Base-by-base conservation (phyloP, 2,329 filamentous ascomycete genomes). In the Eutypa lata region DNA sequence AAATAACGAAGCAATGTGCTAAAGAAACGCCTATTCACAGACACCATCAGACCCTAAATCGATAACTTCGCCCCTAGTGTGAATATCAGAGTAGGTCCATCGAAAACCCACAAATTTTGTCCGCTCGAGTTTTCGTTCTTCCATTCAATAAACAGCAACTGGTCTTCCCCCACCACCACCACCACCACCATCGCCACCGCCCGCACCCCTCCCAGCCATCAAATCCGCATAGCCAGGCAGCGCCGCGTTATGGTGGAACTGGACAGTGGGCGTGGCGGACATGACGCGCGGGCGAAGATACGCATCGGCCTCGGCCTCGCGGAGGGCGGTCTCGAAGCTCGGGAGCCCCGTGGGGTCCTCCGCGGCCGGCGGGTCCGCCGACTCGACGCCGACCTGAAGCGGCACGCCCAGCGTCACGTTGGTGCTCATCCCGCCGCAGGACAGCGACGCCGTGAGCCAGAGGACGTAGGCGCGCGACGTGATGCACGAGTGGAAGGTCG, bases 401-500 rank as follows among this genome's bases (percentile, higher is more conserved):
- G 80, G 80, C 42, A 83, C 62, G 21, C 65, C 62, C 24, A 83
- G 65, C 38, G 71, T 73, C 40, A 82, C 58, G 48, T 68, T 72
- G 3, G 71, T 74, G 61, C 70, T 75, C 51, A 71, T 67, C 7
- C 75, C 68, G 16, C 72, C 75, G 2, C 72, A 69, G 6, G 60
- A 55, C 10, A 74, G 49, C 7, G 68, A 71, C 6, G 84, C 61
- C 14, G 69, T 67, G 42, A 79, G 59, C 57, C 76, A 74, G 28
- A 84, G 62, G 4, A 76, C 73, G 65, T 84, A 84, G n/a, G 76
- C 74, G 24, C 81, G 76, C 7, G 78, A 79, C 37, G 74, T 70
- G 64, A 84, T 76, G 69, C 81, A 84, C 8, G 77, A 79, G 68
- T 83, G 79, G 62, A 84, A 84, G 5, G 78, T 79, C 0, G 81